Base-by-base conservation (phyloP, 768 basidiomycete genomes). In the Scleroderma citrinum region DNA sequence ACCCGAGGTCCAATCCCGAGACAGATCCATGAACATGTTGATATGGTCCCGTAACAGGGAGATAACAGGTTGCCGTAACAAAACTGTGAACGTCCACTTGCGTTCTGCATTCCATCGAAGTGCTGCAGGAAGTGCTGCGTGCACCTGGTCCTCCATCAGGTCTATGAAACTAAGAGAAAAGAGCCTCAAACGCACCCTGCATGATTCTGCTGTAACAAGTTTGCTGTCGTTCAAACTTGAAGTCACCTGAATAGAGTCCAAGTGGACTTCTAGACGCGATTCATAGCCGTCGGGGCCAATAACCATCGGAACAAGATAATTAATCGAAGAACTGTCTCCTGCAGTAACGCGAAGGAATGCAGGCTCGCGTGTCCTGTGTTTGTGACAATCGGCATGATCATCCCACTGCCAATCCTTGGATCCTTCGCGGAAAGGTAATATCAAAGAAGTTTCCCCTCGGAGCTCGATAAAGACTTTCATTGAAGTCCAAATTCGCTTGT, bases 361-460 rank as follows among this genome's bases (percentile, higher is more conserved):
- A 31, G 82, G 70, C 64, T 86, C 83, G 45, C 84, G 76, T 53
- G 75, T 75, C 46, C 74, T 75, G 26, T 73, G 74, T 48, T 77
- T 74, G 1, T 76, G 77, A 16, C 75, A 56, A 17, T 76, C 69
- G 6, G 62, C 60, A 29, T 71, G 58, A 29, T 81, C 83, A 62
- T 97, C 95, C 85, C 87, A 97, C 63, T 85, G 81, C 95, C 95
- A 98, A 65, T 97, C 87, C 86, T 98, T 97, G 0, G 92, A 96
- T 1, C 82, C 67, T 67, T 98, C 95, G 10, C 92, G 81, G 49
- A 94, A 94, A 3, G 95, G 95, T n/a, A 96, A 71, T 36, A 88
- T 77, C 10, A 97, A 60, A 0, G 78, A 81, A 0, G 90, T 88
- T 21, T 83, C 78, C 44, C 87, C 85, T 8, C 82, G 76, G 37